Conservation (phyloP, 371 early-diverging fungal species). For the Mucor indicus region DNA sequence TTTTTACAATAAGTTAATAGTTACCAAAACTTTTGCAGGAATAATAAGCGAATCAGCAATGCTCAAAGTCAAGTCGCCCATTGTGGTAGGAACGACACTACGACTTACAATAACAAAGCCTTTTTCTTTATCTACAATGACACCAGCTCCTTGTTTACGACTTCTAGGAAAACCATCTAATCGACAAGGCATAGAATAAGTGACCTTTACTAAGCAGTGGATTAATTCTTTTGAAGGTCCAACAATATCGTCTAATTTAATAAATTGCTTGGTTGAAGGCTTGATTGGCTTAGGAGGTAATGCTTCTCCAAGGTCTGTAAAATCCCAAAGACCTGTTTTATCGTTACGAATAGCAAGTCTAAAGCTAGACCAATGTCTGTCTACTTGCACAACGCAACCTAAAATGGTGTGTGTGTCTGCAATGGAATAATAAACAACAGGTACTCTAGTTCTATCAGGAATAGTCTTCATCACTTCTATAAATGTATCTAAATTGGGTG, state of each 20-base stretch:
- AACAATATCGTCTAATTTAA: slow-evolving; percentile 54
- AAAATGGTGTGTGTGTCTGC: slow-evolving; percentile 72
- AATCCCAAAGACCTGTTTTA: slow-evolving; percentile 78
- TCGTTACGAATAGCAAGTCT: slow-evolving; percentile 76
- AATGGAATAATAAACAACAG: slow-evolving; percentile 81
- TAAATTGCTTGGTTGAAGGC: slow-evolving; percentile 52
- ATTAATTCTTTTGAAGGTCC: slow-evolving; percentile 60
- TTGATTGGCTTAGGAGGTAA: slow-evolving; percentile 54
- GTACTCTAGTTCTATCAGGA: slow-evolving; percentile 75
- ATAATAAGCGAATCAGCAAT: slow-evolving; percentile 78
- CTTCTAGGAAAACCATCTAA: slow-evolving; percentile 67
- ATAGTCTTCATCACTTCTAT: slow-evolving; percentile 71
- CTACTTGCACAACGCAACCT: slow-evolving; percentile 70
- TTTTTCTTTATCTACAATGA: slow-evolving; percentile 68
- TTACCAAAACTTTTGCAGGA: slow-evolving; percentile 67
- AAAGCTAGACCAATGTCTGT: slow-evolving; percentile 82
- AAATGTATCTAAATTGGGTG: slow-evolving; percentile 72
- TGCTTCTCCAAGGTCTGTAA: slow-evolving; percentile 49
- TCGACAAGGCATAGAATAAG: slow-evolving; percentile 64
- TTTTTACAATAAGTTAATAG: not conserved
- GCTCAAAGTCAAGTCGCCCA: slow-evolving; percentile 74
- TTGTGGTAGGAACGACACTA: slow-evolving; percentile 68
- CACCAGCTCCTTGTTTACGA: slow-evolving; percentile 69
- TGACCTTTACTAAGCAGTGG: slow-evolving; percentile 63
- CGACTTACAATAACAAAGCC: slow-evolving; percentile 73